Conservation (phyloP, 2,329 filamentous ascomycete species). For the Zasmidium cellare region DNA sequence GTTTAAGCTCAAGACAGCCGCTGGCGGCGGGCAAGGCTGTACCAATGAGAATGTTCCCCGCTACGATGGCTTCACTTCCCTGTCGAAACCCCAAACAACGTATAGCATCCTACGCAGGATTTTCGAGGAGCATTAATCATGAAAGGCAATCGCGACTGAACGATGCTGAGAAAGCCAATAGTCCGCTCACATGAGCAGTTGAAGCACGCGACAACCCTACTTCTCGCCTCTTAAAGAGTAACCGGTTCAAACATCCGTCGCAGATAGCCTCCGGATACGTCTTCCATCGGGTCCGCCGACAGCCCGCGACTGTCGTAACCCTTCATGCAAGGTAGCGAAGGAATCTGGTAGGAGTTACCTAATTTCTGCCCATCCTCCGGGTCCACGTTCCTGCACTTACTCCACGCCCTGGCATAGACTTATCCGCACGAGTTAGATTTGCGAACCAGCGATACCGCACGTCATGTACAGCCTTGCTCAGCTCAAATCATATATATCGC, state of each 20-base stretch:
- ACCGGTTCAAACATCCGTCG: too few species aligned
- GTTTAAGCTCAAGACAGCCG: background rate
- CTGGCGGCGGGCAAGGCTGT: background rate
- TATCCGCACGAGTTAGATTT: background rate
- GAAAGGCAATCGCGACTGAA: background rate
- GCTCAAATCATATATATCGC: background rate
- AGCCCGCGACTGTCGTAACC: background rate
- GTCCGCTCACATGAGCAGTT: background rate
- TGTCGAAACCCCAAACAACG: too few species aligned
- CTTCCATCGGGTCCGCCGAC: background rate
- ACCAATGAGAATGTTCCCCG: too few species aligned
- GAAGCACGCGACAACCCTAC: background rate
- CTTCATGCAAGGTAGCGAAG: background rate
- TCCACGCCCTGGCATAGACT: background rate
- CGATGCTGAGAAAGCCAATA: background rate
- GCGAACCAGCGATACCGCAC: background rate
- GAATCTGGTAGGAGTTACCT: background rate
- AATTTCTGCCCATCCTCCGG: too few species aligned
- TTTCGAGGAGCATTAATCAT: background rate
- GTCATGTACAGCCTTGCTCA: too few species aligned
- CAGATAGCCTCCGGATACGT: background rate
- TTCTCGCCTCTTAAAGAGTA: too few species aligned
- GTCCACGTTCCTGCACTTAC: background rate
- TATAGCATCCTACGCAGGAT: background rate
- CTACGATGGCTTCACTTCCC: too few species aligned